Evolutionary conservation across 1,139 yeast species (phyloP).

Genomic region (Hanseniaspora gamundiae): DNA sequence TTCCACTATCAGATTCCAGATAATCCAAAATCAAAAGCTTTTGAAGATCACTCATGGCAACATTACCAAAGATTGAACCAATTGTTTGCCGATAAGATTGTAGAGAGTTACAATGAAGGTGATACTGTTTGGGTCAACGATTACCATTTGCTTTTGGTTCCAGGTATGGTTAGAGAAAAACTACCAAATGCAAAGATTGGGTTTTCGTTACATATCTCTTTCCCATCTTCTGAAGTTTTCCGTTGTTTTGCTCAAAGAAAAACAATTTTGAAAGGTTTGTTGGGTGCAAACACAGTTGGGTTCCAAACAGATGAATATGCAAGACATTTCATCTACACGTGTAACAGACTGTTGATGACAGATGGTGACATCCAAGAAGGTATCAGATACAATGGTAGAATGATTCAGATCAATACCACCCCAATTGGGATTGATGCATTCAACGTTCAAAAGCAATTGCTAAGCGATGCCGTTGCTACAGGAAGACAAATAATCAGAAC

Average conservation of each 20-base stretch:
- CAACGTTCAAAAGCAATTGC: conserved; percentile 35
- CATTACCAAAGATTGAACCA: conserved; percentile 69
- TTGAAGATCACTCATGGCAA: conserved; percentile 91
- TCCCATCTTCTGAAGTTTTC: conserved; percentile 93
- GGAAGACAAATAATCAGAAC: conserved; percentile 69
- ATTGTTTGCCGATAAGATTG: conserved; percentile 64
- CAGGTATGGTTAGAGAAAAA: conserved; percentile 64
- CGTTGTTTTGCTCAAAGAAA: conserved; percentile 85
- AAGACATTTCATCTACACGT: conserved; percentile 85
- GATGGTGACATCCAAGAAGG: conserved; percentile 63
- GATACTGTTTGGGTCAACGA: conserved; percentile 88
- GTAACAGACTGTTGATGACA: conserved; percentile 70
- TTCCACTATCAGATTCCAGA: conserved; percentile 95
- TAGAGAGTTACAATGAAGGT: conserved; percentile 51
- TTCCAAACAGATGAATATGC: conserved; percentile 92
- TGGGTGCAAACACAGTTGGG: conserved; percentile 80
- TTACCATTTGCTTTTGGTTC: conserved; percentile 80
- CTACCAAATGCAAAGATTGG: conserved; percentile 84
- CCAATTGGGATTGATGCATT: conserved; percentile 86
- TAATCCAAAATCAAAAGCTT: conserved; percentile 85
- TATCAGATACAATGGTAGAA: conserved; percentile 54
- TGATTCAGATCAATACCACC: conserved; percentile 51
- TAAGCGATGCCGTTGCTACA: conserved; percentile 41
- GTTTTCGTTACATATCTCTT: conserved; percentile 83
- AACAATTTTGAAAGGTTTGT: conserved; percentile 63